A percentile compares a stretch with the other conserved stretches of the same genome.
Evolutionary conservation across 441 rosid genomes (phyloP).

Genomic region (Brassica balearica): DNA sequence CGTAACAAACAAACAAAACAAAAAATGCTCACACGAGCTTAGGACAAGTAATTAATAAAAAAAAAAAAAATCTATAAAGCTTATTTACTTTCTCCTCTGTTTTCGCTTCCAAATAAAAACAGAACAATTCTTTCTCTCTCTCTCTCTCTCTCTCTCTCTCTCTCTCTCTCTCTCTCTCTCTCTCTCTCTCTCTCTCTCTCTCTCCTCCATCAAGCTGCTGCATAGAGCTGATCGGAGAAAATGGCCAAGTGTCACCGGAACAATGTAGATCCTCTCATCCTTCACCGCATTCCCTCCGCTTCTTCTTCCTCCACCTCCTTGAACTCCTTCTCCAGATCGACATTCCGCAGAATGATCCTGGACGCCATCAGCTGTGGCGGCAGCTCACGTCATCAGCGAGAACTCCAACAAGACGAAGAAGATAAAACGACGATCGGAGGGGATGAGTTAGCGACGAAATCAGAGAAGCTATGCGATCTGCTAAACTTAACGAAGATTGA

Average conservation of each 20-base stretch:
- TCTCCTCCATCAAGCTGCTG: constrained; percentile 23
- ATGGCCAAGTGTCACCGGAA: constrained; percentile 77
- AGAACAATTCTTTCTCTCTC: constrained; percentile 20
- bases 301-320: constrained; percentile 39
- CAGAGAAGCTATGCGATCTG: constrained; percentile 84
- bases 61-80: not conserved
- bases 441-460: constrained; percentile 7
- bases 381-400: constrained; percentile 56
- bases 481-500: constrained; percentile 64
- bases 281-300: constrained; percentile 53
- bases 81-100: constrained; percentile 29
- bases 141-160: not conserved
- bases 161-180: not conserved
- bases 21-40: constrained; percentile 13
- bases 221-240: constrained; percentile 30
- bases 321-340: constrained; percentile 61
- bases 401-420: constrained; percentile 33
- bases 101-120: constrained; percentile 28
- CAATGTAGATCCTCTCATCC: constrained; percentile 60
- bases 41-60: constrained; percentile 9
- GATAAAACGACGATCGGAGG: constrained; percentile 16
- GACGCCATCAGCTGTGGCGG: constrained; percentile 84
- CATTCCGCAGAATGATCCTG: constrained; percentile 72
- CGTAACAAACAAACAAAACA: not conserved
- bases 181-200: not conserved